Evolutionary conservation across 352 stramenopile species (phyloP).

Genomic region (Saprolegnia diclina): DNA sequence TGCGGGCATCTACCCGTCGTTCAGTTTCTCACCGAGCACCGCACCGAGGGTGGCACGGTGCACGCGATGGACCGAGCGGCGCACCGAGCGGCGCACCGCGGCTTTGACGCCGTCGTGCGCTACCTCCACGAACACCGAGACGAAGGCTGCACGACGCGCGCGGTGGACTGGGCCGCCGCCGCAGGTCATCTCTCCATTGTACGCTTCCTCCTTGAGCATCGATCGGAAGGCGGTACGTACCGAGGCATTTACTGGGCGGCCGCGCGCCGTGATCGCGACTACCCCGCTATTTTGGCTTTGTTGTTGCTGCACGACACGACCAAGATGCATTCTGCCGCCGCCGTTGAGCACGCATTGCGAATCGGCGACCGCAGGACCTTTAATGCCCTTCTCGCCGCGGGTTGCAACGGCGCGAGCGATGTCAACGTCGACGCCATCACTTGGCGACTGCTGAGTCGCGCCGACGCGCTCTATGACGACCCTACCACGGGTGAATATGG

Average conservation of each 20-base stretch:
- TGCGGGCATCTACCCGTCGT: neutral
- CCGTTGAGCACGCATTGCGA: too few relatives aligned
- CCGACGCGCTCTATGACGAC: too few relatives aligned
- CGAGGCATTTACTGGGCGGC: neutral
- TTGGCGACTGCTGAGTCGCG: too few relatives aligned
- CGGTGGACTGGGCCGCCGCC: constrained; percentile 1
- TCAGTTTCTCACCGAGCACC: neutral
- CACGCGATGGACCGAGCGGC: neutral
- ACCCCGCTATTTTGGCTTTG: too few relatives aligned
- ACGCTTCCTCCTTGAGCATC: neutral
- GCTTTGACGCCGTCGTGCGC: neutral
- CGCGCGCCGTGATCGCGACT: neutral
- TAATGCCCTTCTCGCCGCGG: too few relatives aligned
- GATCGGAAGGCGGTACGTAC: neutral
- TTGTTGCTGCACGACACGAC: too few relatives aligned
- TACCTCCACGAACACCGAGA: constrained; percentile 1
- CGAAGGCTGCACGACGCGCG: neutral
- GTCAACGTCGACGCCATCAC: too few relatives aligned
- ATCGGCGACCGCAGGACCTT: too few relatives aligned
- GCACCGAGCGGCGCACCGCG: neutral
- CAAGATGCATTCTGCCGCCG: too few relatives aligned
- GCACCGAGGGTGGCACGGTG: neutral
- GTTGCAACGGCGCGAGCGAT: too few relatives aligned
- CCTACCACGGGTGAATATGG: too few relatives aligned
- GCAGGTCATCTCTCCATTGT: constrained; percentile 2